Evolutionary conservation across 2,329 filamentous ascomycete species (phyloP), one percentile per base, ranked within the genome.

Genomic region (Cercospora sesami): DNA sequence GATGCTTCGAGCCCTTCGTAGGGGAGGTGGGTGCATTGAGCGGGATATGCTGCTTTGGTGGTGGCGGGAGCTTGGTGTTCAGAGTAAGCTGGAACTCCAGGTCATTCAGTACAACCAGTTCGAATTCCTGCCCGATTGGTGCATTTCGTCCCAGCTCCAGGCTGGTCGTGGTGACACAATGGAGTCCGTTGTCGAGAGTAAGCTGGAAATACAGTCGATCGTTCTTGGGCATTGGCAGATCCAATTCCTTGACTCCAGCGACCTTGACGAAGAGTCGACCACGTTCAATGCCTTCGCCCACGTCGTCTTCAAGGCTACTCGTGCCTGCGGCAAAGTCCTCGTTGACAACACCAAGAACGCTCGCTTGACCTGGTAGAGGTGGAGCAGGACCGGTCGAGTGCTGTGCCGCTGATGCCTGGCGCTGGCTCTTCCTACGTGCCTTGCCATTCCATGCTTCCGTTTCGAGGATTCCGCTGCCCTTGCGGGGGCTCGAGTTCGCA

Each of bases 81-180:
- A 99, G 86, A 0, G 95, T 98, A 45, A 99, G 87, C 80, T 99
- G 95, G 82, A 99, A 99, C 79, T 99, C 95, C n/a, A 99, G 88
- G 74, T 99, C 95, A 74, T 97, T 95, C 60, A 96, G 90, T 28
- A 99, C 95, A 33, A 98, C 94, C 55, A 99, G 89, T 81, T 99
- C 95, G 75, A 99, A 99, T 78, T 99, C 95, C 77, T 99, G 95
- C 6, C 94, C 95, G 73, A 99, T 98, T 0, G 95, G 93, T 2
- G 95, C 94, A 68, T 91, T 94, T 74, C 91, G 91, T 21, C 93
- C 93, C 68, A 99, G 85, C 79, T 99, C 95, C 8, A 98, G 85
- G 92, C 93, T 97, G 0, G 93, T 90, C 3, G 95, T 99, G 0
- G 95, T 99, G 16, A 99, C 95, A 76, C 95, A 99, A 79, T 99